phyloP scores from a whole-genome alignment of 495 filamentous ascomycete species.

The Penicillium diatomitis region DNA sequence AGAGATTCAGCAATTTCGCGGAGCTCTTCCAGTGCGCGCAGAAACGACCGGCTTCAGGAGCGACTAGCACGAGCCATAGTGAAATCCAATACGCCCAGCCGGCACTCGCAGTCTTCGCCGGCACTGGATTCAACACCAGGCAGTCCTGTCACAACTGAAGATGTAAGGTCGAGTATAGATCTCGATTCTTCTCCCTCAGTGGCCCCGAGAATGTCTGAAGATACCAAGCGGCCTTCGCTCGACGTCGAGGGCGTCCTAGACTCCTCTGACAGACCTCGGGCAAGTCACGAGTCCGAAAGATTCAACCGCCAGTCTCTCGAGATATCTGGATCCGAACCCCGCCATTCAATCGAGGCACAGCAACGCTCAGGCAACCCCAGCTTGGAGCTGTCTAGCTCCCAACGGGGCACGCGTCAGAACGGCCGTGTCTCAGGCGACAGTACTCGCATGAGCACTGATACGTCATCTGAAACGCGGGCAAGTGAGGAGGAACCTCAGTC shows the following conservation, averaged over 20 bases:
- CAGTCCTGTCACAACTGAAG: constrained; percentile 28
- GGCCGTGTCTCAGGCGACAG: constrained; percentile 8
- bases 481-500: constrained; percentile 48
- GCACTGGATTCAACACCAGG: constrained; percentile 23
- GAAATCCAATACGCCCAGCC: constrained; percentile 26
- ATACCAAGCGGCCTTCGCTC: constrained; percentile 3
- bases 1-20: constrained; percentile 38
- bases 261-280: constrained; percentile 7
- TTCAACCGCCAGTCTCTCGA: constrained; percentile 29
- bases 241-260: constrained; percentile 5
- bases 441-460: constrained; percentile 9
- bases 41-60: constrained; percentile 78
- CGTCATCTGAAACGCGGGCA: constrained; percentile 5
- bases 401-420: not conserved
- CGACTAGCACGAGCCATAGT: constrained; percentile 63
- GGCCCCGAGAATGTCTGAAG: constrained; percentile 14
- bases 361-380: not conserved
- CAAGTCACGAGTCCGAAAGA: constrained; percentile 25
- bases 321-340: constrained; percentile 6
- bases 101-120: constrained; percentile 25
- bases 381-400: constrained; percentile 6
- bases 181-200: constrained; percentile 19
- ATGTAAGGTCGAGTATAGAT: constrained; percentile 32
- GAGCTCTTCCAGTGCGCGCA: constrained; percentile 40
- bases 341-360: too few relatives aligned